These are phyloP conservation scores for Austropuccinia psidii DNA, from an alignment of 1,284 basidiomycete species.

Conservation along the genomic window DNA sequence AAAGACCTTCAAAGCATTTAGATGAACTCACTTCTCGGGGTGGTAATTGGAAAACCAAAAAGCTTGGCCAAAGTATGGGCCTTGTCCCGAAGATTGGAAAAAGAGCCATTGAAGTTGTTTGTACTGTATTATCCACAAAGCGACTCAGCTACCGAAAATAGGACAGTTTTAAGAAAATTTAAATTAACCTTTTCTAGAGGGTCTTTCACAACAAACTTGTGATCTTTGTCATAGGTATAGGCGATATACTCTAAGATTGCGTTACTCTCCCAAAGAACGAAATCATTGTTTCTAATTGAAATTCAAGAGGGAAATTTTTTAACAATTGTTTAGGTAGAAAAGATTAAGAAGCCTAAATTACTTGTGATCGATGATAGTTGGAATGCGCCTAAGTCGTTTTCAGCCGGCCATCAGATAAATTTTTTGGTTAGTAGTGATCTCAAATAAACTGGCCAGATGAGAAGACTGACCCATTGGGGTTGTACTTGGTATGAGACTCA, in stretches of 20 bases:
- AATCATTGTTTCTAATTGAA: constrained; percentile 29
- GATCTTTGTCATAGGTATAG: constrained; percentile 42
- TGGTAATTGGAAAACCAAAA: not conserved
- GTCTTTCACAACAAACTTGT: not conserved
- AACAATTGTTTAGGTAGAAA: too few species aligned
- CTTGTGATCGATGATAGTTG: constrained; percentile 18
- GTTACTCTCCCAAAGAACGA: constrained; percentile 41
- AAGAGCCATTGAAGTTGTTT: constrained; percentile 42
- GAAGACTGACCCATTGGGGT: constrained; percentile 1
- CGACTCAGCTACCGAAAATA: not conserved
- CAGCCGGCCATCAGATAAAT: too few species aligned
- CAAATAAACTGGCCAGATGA: not conserved
- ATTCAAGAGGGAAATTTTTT: not conserved
- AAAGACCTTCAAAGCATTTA: too few species aligned
- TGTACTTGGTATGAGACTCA: not conserved
- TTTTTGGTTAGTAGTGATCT: too few species aligned
- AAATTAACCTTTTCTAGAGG: not conserved
- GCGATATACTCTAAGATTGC: constrained; percentile 43
- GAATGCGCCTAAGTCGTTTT: constrained; percentile 18
- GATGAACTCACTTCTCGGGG: not conserved
- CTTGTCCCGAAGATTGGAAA: constrained; percentile 41
- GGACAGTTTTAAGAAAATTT: not conserved
- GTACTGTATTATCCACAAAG: constrained; percentile 39
- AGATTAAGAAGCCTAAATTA: not conserved
- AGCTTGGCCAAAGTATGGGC: constrained; percentile 36